Evolutionary conservation across 768 basidiomycete species (phyloP).

Genomic region (Podaxis sp.): DNA sequence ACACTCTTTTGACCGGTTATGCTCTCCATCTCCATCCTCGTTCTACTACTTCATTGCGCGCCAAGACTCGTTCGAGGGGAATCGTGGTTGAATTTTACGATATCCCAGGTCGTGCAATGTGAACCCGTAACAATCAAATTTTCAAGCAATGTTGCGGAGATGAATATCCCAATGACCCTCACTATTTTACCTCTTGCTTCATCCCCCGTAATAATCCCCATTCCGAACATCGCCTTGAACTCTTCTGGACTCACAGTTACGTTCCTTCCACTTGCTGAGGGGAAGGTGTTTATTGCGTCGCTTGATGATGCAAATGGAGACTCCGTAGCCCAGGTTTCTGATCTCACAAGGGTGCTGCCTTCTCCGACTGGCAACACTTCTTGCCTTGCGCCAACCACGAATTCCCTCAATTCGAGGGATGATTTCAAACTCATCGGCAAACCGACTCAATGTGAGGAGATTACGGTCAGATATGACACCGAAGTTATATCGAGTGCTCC

Average conservation of each 20-base stretch:
- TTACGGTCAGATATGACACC: constrained; percentile 44
- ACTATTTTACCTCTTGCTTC: constrained; percentile 55
- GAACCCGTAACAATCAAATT: constrained; percentile 48
- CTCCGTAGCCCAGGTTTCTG: constrained; percentile 43
- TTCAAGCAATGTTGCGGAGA: constrained; percentile 34
- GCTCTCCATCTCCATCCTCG: constrained; percentile 30
- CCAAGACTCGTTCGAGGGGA: neutral
- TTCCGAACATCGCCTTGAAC: constrained; percentile 37
- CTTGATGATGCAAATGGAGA: constrained; percentile 47
- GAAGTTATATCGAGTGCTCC: constrained; percentile 29
- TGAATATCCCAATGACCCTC: constrained; percentile 41
- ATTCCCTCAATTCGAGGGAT: constrained; percentile 16
- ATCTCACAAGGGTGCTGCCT: constrained; percentile 43
- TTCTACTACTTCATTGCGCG: constrained; percentile 30
- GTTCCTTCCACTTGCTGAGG: constrained; percentile 51
- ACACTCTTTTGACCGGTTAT: constrained; percentile 25
- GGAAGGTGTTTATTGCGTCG: constrained; percentile 53
- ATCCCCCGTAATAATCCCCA: constrained; percentile 46
- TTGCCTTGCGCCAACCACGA: constrained; percentile 34
- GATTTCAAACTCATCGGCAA: constrained; percentile 32
- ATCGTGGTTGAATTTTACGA: constrained; percentile 33
- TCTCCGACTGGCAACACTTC: constrained; percentile 37
- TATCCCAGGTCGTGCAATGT: constrained; percentile 47
- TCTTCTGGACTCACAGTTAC: constrained; percentile 43
- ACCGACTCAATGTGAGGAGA: constrained; percentile 48